Evolutionary conservation across 75 land plant species (phyloP), one percentile per base, ranked within the genome.

Genomic region (Picea glauca): DNA sequence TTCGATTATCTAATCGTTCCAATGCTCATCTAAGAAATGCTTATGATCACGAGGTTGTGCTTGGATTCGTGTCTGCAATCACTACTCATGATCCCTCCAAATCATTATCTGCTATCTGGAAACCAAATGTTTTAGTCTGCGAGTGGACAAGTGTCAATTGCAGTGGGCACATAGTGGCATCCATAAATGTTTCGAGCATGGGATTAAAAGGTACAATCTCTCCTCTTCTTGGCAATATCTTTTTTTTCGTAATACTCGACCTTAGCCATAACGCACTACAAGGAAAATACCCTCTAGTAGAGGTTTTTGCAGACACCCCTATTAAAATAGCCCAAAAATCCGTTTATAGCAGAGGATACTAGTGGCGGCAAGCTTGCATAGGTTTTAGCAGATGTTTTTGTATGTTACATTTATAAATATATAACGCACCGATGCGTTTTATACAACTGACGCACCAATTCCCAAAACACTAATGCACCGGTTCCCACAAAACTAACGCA

Each of bases 131-230:
- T 33, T 67, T n/a, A 14, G 15, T 67, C 46, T 67, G 43, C n/a
- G 1, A 35, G 3, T 67, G 46, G 72, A 15, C 14, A 3, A 31
- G 68, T 4, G 0, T 66, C n/a, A 66, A 0, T 3, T 66, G 70
- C 1, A 32, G 54, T 8, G 1, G 11, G 11, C 54, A 35, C 72
- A 67, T 8, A 67, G 72, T 6, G 38, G 23, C 76, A 30, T 80
- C 67, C 23, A 21, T 83, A 12, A 15, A 40, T 13, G 21, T 73
- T 14, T 61, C 62, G 0, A 57, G 58, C 32, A 76, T 65, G 72
- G 70, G 65, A 40, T 66, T 83, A 20, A 35, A 76, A 13, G 85
- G 85, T 26, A 21, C 60, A 3, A 66, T 75, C 58, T 72, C 85
- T 23, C 70, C 40, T 4, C 23, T 23, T 54, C 20, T 83, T 0